Base-by-base conservation (phyloP, 2,329 filamentous ascomycete species). In the Epicoccum sorghinum region DNA sequence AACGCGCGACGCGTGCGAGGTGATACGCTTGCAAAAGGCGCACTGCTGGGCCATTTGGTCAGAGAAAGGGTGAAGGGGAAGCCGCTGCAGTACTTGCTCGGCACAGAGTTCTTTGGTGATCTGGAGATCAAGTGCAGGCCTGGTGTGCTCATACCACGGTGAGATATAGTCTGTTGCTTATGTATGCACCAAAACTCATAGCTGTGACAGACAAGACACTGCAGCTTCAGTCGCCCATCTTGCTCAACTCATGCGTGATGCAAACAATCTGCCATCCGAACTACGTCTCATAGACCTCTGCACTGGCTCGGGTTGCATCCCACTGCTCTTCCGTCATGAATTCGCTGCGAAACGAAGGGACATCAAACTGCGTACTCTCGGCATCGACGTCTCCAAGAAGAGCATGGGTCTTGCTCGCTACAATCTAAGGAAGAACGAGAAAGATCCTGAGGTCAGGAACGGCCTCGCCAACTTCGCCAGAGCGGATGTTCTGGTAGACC, bases 221-320 rank as follows among this genome's bases (percentile, higher is more conserved):
- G 79, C 79, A 27, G 70, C 77, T 13, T 75, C 73, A 24, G 41
- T 73, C 22, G 58, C 68, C 40, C 57, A 68, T 45, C 50, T 79
- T 6, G 70, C 64, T 4, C 52, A 60, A 7, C 50, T 71, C 13
- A 51, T 78, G 12, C 55, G 60, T 18, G 44, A 59, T 36, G 65
- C 64, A 22, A 43, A 50, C 24, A 55, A 45, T 2, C 57, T 74
- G 3, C 64, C 67, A 10, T 14, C 52, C 24, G 62, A 63, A 13
- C 64, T 96, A 10, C 82, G 81, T 10, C 79, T 98, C 36, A 74
- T 97, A 7, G 95, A 99, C 73, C 80, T 97, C 27, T 98, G 95
- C 74, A 93, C 91, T 0, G 95, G 95, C 8, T 91, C 90, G 4
- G 95, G 95, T 4, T 97, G 93, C 75, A 96, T 98, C 59, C 84